phyloP scores from a whole-genome alignment of 768 basidiomycete species.

The Melanogaster broomeanus region DNA sequence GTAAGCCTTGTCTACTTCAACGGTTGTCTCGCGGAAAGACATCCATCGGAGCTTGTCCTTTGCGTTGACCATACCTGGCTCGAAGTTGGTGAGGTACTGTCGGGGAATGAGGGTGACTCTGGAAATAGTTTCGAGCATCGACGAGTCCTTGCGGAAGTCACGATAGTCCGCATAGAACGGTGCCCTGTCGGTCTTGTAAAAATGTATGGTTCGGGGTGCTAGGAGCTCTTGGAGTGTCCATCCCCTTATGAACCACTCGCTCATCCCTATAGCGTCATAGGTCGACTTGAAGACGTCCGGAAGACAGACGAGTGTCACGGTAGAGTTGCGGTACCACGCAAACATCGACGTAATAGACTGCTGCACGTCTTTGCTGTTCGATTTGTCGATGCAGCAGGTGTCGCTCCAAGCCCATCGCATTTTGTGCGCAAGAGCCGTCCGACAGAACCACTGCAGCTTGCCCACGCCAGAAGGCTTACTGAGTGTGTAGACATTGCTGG shows the following conservation, averaged over 20 bases:
- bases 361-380: conserved; percentile 1
- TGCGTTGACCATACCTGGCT: conserved; percentile 4
- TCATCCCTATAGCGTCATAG: background rate
- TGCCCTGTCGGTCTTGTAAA: background rate
- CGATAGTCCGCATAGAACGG: background rate
- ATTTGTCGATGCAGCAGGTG: conserved; percentile 4
- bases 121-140: background rate
- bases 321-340: conserved; percentile 1
- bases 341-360: conserved; percentile 2
- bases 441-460: conserved; percentile 1
- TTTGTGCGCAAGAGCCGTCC: background rate
- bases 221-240: conserved; percentile 8
- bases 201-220: background rate
- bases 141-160: background rate
- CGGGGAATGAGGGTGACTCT: background rate
- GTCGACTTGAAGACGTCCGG: background rate
- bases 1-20: conserved; percentile 4
- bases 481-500: background rate
- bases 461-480: background rate
- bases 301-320: background rate
- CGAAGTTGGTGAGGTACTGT: background rate
- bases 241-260: background rate
- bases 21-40: conserved; percentile 1
- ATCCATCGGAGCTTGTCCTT: background rate
- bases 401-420: conserved; percentile 3